Conservation (phyloP, 1,139 yeast genomes). For the Trichomonascaceae sp. region DNA sequence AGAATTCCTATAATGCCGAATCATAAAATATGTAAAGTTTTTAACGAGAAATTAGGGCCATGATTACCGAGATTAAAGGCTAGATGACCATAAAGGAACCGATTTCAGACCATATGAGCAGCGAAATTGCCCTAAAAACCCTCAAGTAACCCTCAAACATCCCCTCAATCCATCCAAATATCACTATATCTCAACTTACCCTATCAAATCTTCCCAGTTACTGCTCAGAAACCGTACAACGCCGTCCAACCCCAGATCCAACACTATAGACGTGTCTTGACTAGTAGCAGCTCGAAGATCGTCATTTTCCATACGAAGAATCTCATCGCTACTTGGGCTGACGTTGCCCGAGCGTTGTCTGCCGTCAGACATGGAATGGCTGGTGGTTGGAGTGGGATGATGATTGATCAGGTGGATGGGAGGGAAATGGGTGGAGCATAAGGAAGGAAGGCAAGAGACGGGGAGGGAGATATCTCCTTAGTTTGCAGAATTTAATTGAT, state of each 20-base stretch:
- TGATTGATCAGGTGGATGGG: slow-evolving; percentile 1
- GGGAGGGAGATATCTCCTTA: not conserved
- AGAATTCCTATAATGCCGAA: not conserved
- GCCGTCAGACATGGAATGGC: slow-evolving; percentile 3
- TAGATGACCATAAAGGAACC: not conserved
- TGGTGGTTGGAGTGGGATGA: not conserved
- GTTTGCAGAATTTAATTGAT: no score
- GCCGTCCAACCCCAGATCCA: slow-evolving; percentile 80
- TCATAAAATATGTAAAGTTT: not conserved
- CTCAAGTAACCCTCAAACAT: not conserved
- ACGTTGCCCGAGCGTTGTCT: slow-evolving; percentile 2
- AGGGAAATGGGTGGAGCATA: not conserved
- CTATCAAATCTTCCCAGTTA: slow-evolving; percentile 69
- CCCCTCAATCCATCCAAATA: not conserved
- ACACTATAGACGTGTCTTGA: slow-evolving; percentile 70
- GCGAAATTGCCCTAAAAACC: not conserved
- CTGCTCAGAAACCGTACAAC: slow-evolving; percentile 65
- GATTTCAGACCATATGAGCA: not conserved
- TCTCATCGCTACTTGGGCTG: slow-evolving; percentile 6
- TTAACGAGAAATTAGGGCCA: not conserved
- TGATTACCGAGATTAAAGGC: not conserved
- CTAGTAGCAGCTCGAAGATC: slow-evolving; percentile 46
- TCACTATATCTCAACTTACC: slow-evolving; percentile 20
- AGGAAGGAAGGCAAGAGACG: not conserved
- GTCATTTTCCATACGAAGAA: slow-evolving; percentile 20